phyloP scores from a whole-genome alignment of 805 yeast species.

The Lipomyces starkeyi region DNA sequence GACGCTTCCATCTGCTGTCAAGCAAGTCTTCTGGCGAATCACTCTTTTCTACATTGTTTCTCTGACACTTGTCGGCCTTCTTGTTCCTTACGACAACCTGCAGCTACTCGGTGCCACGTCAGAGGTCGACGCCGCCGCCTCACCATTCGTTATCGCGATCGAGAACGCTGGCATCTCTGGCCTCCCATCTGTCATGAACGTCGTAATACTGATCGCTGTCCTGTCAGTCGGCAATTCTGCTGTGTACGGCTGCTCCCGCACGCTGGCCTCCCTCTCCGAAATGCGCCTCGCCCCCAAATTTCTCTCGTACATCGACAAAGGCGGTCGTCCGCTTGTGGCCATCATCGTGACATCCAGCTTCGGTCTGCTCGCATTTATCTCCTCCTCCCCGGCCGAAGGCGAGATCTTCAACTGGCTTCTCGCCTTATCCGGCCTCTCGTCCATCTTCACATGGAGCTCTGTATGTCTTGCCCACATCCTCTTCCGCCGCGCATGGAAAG shows the following conservation, averaged over 20 bases:
- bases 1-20: constrained; percentile 73
- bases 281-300: constrained; percentile 67
- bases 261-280: constrained; percentile 68
- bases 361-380: constrained; percentile 65
- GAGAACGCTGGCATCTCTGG: constrained; percentile 68
- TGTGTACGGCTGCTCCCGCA: constrained; percentile 74
- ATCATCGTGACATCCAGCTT: constrained; percentile 54
- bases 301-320: constrained; percentile 72
- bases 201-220: constrained; percentile 69
- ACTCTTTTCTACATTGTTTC: constrained; percentile 69
- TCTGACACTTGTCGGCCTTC: constrained; percentile 63
- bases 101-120: constrained; percentile 55
- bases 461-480: constrained; percentile 71
- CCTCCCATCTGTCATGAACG: constrained; percentile 75
- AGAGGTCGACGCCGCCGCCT: constrained; percentile 62
- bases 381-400: constrained; percentile 60
- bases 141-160: constrained; percentile 78
- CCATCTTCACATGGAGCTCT: constrained; percentile 79
- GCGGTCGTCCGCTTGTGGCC: constrained; percentile 81
- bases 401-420: constrained; percentile 73
- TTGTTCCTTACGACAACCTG: constrained; percentile 67
- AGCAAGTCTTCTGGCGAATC: constrained; percentile 85
- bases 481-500: constrained; percentile 65
- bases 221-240: constrained; percentile 77
- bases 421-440: constrained; percentile 77